Evolutionary conservation across 805 yeast species (phyloP), one percentile per base, ranked within the genome.

Genomic region (Hanseniaspora clermontiae): DNA sequence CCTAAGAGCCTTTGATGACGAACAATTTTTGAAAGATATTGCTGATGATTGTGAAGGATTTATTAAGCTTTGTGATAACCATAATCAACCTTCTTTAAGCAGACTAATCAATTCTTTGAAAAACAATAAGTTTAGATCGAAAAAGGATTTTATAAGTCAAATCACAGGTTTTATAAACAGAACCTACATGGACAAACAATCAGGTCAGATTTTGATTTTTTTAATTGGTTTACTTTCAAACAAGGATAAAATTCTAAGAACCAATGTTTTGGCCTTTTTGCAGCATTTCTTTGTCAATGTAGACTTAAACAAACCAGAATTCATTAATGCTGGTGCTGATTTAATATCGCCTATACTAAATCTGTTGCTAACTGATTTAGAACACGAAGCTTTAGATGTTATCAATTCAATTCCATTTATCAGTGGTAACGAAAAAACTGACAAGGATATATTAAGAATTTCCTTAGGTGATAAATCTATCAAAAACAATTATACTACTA

Each of bases 301-400:
- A 15, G 90, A 93, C 64, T 72, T 90, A 54, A 81, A 80, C 47
- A 72, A 83, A 39, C 87, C 84, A 19, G 95, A 84, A 63, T 89
- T 89, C 65, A 76, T 79, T 32, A 95, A 95, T 1, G 83, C 88
- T 40, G 98, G 98, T 5, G 97, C 98, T 0, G 98, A 93, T 65
- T 72, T 93, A 54, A 87, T 93, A 6, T 84, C 96, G 1, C 98
- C 99, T 2, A 72, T 95, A 51, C 72, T 93, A 61, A 75, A 97
- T 55, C 72, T 93, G 29, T 63, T 81, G 17, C 75, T 87, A 60
- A 89, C 97, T 0, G 96, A 89, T 42, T 84, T 79, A 67, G 97
- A 95, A 1, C 88, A 86, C 59, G 82, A 82, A 55, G 97, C 97
- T 0, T 70, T 93, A 43, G 93, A 84, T 59, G 97, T 93, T 0